Conservation (phyloP, 116 monocot genomes). For the Iris pallida region DNA sequence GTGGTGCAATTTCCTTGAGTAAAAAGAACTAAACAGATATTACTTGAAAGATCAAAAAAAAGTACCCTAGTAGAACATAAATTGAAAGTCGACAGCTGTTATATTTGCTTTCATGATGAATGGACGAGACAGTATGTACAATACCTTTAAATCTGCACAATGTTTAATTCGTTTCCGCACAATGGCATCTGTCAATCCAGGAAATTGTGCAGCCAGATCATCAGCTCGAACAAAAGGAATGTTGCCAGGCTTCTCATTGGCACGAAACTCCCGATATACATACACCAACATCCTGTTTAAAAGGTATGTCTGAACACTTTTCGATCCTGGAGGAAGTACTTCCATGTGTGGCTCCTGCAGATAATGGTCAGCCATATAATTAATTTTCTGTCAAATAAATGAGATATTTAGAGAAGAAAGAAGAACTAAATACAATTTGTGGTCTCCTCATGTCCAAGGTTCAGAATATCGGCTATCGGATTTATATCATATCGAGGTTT, state of each 20-base stretch:
- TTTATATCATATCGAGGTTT: too few relatives aligned
- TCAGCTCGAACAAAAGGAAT: constrained; percentile 64
- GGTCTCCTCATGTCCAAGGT: too few relatives aligned
- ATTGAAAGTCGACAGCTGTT: too few relatives aligned
- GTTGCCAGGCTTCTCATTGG: constrained; percentile 69
- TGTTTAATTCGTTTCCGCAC: constrained; percentile 72
- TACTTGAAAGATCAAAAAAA: not conserved
- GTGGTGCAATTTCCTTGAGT: not conserved
- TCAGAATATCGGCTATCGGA: too few relatives aligned
- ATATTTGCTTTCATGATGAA: too few relatives aligned
- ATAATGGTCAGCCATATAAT: not conserved
- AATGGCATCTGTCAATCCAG: constrained; percentile 56
- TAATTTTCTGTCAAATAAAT: not conserved
- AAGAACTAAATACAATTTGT: too few relatives aligned
- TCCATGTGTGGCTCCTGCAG: constrained; percentile 97
- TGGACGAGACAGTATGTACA: not conserved
- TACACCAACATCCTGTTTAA: constrained; percentile 70
- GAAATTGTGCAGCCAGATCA: constrained; percentile 68
- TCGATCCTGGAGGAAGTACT: constrained; percentile 74
- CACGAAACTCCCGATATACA: constrained; percentile 83
- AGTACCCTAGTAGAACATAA: too few relatives aligned
- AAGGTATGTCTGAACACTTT: constrained; percentile 72
- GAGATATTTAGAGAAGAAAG: too few relatives aligned
- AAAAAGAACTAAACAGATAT: too few relatives aligned
- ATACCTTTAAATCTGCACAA: constrained; percentile 84